These are phyloP conservation scores for Arabidopsis thaliana DNA, from an alignment of 345 rosid species.

Conservation along the genomic window TAIR10.1 NC_003076.8:20922001-20922500, in stretches of 20 bases:
- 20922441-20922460: neutral
- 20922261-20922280: slow-evolving; percentile 50
- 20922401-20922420: neutral
- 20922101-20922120: slow-evolving; percentile 52
- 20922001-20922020: slow-evolving; percentile 56
- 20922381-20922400: neutral
- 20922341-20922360: slow-evolving; percentile 1
- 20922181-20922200: slow-evolving; percentile 16
- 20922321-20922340: slow-evolving; percentile 49
- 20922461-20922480: neutral
- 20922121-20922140: slow-evolving; percentile 64
- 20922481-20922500: neutral
- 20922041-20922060: slow-evolving; percentile 36
- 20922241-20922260: slow-evolving; percentile 56
- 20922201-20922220: slow-evolving; percentile 2
- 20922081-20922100: slow-evolving; percentile 50
- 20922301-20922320: slow-evolving; percentile 49
- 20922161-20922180: neutral
- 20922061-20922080: slow-evolving; percentile 40
- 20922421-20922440: neutral
- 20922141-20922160: neutral
- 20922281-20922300: slow-evolving; percentile 46
- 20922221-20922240: slow-evolving; percentile 69
- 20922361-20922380: neutral
- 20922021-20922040: slow-evolving; percentile 45